These are phyloP conservation scores for Colletotrichum sp. DNA, from an alignment of 2,329 filamentous ascomycete genomes.

Conservation along the genomic window DNA sequence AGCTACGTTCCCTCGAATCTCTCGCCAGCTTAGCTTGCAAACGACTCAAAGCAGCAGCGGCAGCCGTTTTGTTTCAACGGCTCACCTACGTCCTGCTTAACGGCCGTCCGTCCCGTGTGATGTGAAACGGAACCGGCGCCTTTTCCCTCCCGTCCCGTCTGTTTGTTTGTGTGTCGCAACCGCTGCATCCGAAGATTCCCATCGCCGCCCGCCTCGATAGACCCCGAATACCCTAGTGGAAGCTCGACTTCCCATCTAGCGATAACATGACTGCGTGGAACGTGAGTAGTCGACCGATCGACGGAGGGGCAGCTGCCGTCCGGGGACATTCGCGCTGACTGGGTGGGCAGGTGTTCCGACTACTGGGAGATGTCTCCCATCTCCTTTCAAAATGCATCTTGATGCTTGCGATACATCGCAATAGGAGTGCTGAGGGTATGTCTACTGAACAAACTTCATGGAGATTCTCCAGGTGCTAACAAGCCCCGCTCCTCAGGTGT, in stretches of 20 bases:
- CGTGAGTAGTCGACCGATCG: conserved; percentile 30
- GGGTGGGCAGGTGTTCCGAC: conserved; percentile 65
- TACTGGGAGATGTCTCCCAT: conserved; percentile 85
- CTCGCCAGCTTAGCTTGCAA: background rate
- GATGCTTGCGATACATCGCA: conserved; percentile 88
- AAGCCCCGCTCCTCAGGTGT: conserved; percentile 63
- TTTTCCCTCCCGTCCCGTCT: background rate
- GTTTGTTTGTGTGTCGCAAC: conserved; percentile 14
- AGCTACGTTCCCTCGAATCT: background rate
- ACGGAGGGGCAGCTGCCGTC: background rate
- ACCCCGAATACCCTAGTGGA: background rate
- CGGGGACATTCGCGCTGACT: conserved; percentile 7
- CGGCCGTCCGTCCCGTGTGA: conserved; percentile 15
- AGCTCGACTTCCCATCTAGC: conserved; percentile 13
- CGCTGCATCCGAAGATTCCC: background rate
- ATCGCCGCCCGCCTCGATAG: background rate
- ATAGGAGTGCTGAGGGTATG: conserved; percentile 82
- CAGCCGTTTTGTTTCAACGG: background rate
- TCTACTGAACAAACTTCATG: background rate
- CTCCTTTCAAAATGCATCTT: conserved; percentile 87
- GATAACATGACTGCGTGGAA: conserved; percentile 46
- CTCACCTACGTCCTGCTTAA: background rate
- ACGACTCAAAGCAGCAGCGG: background rate
- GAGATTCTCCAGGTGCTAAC: conserved; percentile 17
- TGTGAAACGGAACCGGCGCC: conserved; percentile 19